Percentiles rank a stretch among this genome's conserved stretches.
Conservation (phyloP, 305 asterid species). For the Fraxinus floribunda region DNA sequence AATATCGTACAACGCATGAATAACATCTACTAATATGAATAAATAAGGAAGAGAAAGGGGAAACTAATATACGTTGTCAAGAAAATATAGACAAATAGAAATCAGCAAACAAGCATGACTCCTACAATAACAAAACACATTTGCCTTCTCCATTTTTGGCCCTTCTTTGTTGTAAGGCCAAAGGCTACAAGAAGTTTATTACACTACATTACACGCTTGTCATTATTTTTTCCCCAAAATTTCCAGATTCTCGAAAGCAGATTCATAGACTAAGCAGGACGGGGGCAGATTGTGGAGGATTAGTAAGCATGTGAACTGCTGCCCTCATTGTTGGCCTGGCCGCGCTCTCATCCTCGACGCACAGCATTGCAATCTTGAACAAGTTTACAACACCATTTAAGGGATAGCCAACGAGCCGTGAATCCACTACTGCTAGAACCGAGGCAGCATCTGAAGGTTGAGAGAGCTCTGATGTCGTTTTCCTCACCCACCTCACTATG, state of each 20-base stretch:
- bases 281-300: conserved; percentile 37
- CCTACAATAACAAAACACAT: background rate
- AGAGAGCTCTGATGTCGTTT: conserved; percentile 49
- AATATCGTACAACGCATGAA: too few species aligned
- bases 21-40: too few species aligned
- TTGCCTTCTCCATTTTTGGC: background rate
- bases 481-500: conserved; percentile 76
- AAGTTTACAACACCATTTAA: conserved; percentile 47
- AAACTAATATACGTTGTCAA: too few species aligned
- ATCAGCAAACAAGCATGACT: background rate
- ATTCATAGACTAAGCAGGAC: conserved; percentile 22
- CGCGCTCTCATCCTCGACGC: conserved; percentile 81
- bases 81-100: background rate
- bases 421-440: conserved; percentile 67
- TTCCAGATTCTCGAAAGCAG: background rate
- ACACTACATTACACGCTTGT: background rate
- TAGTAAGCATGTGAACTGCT: conserved; percentile 71
- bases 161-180: background rate
- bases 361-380: conserved; percentile 85
- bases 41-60: too few species aligned
- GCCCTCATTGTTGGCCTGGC: conserved; percentile 80
- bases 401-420: conserved; percentile 62
- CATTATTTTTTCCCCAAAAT: background rate
- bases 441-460: conserved; percentile 67
- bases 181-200: background rate